Conservation (phyloP, 1,139 yeast species). For the Pichia cactophila region DNA sequence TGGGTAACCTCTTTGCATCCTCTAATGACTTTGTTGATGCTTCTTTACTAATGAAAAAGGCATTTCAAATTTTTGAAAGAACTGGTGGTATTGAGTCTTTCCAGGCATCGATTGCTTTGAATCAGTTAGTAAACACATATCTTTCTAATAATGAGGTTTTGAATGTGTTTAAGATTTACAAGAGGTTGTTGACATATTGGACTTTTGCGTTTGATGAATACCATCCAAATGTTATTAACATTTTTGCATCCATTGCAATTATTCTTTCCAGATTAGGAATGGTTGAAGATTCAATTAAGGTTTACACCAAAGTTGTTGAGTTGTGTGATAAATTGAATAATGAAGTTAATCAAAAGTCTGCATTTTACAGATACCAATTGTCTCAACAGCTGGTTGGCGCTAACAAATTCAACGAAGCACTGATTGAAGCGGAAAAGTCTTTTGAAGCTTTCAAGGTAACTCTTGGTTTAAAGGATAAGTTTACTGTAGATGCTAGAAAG, state of each 20-base stretch:
- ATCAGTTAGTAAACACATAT: constrained; percentile 72
- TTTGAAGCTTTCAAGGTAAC: constrained; percentile 46
- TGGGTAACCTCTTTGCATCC: constrained; percentile 25
- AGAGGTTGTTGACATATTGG: constrained; percentile 57
- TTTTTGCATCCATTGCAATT: constrained; percentile 58
- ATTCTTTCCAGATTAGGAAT: constrained; percentile 49
- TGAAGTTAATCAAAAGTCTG: constrained; percentile 49
- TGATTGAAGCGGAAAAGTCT: constrained; percentile 44
- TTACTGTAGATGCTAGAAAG: constrained; percentile 55
- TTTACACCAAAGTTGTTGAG: constrained; percentile 43
- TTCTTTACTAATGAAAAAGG: constrained; percentile 59
- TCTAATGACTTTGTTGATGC: constrained; percentile 39
- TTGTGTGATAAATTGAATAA: constrained; percentile 36
- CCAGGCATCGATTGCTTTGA: constrained; percentile 64
- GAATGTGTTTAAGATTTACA: constrained; percentile 57
- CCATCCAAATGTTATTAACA: constrained; percentile 65
- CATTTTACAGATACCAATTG: constrained; percentile 52
- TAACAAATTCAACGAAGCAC: constrained; percentile 48
- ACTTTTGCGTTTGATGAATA: constrained; percentile 42
- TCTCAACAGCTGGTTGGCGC: constrained; percentile 55
- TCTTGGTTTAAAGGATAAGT: constrained; percentile 55
- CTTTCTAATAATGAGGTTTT: constrained; percentile 48
- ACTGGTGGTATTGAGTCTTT: constrained; percentile 72
- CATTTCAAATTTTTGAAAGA: constrained; percentile 72
- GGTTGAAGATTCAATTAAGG: constrained; percentile 38